Conservation (phyloP, 2,329 filamentous ascomycete species). For the Ampelomyces quisqualis region DNA sequence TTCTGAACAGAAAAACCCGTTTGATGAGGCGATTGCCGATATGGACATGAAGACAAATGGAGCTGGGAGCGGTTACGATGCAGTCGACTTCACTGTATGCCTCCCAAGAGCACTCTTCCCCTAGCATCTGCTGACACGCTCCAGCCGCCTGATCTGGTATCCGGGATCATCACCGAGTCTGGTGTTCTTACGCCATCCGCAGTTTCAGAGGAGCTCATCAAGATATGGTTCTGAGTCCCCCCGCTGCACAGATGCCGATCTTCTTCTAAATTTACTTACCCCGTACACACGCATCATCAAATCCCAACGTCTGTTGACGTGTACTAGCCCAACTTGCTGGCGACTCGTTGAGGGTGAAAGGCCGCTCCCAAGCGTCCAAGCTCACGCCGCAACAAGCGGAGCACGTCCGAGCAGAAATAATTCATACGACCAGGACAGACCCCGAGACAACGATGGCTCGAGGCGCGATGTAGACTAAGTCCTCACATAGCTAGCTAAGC, state of each 20-base stretch:
- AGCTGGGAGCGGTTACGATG: constrained; percentile 43
- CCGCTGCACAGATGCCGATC: constrained; percentile 9
- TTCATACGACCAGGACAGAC: constrained; percentile 4
- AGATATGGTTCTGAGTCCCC: constrained; percentile 54
- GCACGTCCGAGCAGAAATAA: constrained; percentile 14
- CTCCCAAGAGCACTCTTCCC: too few relatives aligned
- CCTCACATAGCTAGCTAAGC: too few relatives aligned
- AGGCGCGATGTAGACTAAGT: too few relatives aligned
- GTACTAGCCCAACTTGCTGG: constrained; percentile 15
- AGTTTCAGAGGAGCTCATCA: constrained; percentile 69
- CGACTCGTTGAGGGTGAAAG: constrained; percentile 8
- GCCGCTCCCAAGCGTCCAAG: constrained; percentile 8
- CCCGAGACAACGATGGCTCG: too few relatives aligned
- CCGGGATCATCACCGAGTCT: constrained; percentile 73
- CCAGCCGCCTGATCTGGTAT: constrained; percentile 68
- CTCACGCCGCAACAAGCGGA: constrained; percentile 8
- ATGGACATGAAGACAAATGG: constrained; percentile 30
- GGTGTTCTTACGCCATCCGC: constrained; percentile 70
- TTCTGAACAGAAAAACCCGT: constrained; percentile 44
- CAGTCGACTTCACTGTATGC: constrained; percentile 71
- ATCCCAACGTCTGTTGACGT: background rate
- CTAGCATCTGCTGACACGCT: constrained; percentile 11
- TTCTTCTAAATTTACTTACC: constrained; percentile 5
- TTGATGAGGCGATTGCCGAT: constrained; percentile 45
- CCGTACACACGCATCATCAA: background rate